A percentile compares a stretch with the other conserved stretches of the same genome.
These are phyloP conservation scores for Lycium barbarum DNA, from an alignment of 257 asterid genomes.

Conservation along the genomic window DNA sequence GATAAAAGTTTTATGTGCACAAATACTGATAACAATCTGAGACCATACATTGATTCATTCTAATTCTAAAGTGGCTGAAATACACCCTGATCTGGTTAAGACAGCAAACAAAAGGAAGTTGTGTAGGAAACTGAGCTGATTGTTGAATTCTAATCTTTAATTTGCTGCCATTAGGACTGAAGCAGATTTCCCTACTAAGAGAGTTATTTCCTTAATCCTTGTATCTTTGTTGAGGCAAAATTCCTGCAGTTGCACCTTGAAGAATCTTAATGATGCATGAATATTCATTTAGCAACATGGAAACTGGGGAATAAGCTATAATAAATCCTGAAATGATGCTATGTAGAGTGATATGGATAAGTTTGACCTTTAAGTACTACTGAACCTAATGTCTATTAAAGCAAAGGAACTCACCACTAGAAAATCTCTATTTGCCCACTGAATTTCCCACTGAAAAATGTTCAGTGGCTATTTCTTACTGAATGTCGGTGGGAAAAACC, in stretches of 20 bases:
- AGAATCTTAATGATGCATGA: slow-evolving; percentile 4
- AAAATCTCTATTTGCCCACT: too few species aligned
- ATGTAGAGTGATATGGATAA: background rate
- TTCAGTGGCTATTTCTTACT: too few species aligned
- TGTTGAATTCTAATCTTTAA: background rate
- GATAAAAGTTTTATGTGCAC: background rate
- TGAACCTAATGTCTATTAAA: background rate
- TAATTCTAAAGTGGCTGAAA: background rate
- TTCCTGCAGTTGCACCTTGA: background rate
- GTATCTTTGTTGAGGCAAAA: background rate
- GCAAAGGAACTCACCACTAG: background rate
- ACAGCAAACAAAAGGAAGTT: background rate
- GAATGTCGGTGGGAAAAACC: too few species aligned
- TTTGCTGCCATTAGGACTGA: background rate
- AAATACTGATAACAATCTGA: background rate
- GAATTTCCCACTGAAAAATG: too few species aligned
- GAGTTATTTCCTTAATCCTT: background rate
- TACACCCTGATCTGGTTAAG: background rate
- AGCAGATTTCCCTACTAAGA: background rate
- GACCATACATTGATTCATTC: background rate
- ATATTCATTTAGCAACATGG: background rate
- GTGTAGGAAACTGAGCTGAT: background rate
- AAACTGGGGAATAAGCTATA: background rate
- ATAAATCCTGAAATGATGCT: background rate
- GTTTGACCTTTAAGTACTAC: background rate